phyloP scores from a whole-genome alignment of 306 rosid genomes.

The Malus fusca region DNA sequence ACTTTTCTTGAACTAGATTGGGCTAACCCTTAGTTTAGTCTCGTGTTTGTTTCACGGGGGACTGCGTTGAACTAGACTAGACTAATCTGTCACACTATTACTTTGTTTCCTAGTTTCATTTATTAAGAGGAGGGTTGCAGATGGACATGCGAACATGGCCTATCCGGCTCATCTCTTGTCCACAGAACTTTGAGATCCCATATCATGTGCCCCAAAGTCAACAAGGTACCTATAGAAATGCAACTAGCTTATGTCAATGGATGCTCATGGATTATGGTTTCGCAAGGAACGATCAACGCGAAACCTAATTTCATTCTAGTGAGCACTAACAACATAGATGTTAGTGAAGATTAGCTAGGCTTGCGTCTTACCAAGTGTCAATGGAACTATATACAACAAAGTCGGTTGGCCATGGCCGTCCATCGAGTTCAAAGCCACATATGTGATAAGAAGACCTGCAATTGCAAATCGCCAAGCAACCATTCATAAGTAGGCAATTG shows the following conservation, averaged over 20 bases:
- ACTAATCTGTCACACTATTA: slow-evolving; percentile 18
- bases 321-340: background rate
- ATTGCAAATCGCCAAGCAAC: background rate
- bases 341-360: background rate
- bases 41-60: too few relatives aligned
- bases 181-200: slow-evolving; percentile 82
- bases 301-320: background rate
- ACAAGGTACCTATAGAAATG: slow-evolving; percentile 54
- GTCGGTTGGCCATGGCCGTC: slow-evolving; percentile 92
- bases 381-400: slow-evolving; percentile 79
- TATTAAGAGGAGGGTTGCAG: slow-evolving; percentile 35
- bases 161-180: slow-evolving; percentile 83
- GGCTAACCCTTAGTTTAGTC: too few relatives aligned
- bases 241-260: background rate
- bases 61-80: background rate
- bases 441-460: slow-evolving; percentile 80
- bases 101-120: slow-evolving; percentile 23
- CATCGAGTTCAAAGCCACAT: slow-evolving; percentile 92
- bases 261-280: background rate
- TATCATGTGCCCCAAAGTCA: slow-evolving; percentile 85
- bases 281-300: background rate
- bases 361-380: slow-evolving; percentile 66
- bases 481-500: background rate
- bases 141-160: slow-evolving; percentile 69
- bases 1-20: too few relatives aligned